Percentiles rank a stretch among this genome's conserved stretches.
phyloP scores from a whole-genome alignment of 495 filamentous ascomycete genomes.

The Penicillium chermesinum region DNA sequence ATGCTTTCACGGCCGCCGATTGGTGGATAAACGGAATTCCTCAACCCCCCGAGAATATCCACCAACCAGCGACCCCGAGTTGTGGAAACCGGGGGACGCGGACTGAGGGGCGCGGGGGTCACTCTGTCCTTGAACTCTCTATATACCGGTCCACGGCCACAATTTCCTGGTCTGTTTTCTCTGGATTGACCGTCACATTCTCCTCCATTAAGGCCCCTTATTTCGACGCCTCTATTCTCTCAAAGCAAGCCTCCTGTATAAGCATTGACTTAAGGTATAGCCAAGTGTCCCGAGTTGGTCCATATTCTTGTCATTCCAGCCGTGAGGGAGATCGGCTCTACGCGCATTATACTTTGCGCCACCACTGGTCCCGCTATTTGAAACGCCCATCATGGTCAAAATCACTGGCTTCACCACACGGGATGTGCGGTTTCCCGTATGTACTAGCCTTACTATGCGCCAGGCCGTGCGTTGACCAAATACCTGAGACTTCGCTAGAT shows the following conservation, averaged over 20 bases:
- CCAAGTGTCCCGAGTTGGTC: not conserved
- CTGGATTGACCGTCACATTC: slow-evolving; percentile 2
- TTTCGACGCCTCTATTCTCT: not conserved
- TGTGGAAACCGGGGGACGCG: not conserved
- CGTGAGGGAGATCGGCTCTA: too few relatives aligned
- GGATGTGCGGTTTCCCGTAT: slow-evolving; percentile 84
- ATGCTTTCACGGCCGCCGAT: slow-evolving; percentile 12
- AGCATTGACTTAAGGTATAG: not conserved
- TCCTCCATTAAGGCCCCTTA: not conserved
- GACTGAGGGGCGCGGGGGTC: slow-evolving; percentile 21
- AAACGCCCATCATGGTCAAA: slow-evolving; percentile 55
- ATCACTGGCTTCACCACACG: slow-evolving; percentile 76
- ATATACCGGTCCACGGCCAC: slow-evolving; percentile 20
- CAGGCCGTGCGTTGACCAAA: not conserved
- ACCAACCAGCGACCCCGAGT: slow-evolving; percentile 20
- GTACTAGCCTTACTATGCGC: slow-evolving; percentile 8
- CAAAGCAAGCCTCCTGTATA: not conserved
- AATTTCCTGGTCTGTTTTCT: slow-evolving; percentile 10
- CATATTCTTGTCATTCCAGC: not conserved
- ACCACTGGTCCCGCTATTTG: too few relatives aligned
- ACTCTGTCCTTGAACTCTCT: slow-evolving; percentile 8
- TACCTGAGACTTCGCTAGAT: slow-evolving; percentile 72
- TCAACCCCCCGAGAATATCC: slow-evolving; percentile 21
- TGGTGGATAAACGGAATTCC: slow-evolving; percentile 28
- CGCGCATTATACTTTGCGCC: too few relatives aligned